Evolutionary conservation across 345 rosid species (phyloP).

Genomic region (Euphorbia lathyris): DNA sequence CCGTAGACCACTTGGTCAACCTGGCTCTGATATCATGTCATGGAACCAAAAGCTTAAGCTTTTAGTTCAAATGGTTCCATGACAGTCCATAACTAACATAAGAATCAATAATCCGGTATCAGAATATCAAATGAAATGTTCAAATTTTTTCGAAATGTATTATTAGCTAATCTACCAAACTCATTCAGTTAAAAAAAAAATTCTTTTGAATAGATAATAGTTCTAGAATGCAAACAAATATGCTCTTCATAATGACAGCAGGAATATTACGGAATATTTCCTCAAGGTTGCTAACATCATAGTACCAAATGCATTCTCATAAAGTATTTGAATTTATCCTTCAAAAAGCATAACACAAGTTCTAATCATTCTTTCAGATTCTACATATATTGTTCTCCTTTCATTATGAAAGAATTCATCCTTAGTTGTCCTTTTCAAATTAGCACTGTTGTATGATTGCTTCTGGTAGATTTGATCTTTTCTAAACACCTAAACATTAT

Average conservation of each 20-base stretch:
- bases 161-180: background rate
- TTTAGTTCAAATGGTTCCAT: too few relatives aligned
- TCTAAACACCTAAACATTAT: constrained; percentile 9
- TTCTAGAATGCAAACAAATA: background rate
- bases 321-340: background rate
- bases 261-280: background rate
- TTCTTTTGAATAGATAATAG: background rate
- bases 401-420: background rate
- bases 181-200: too few relatives aligned
- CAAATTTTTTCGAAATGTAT: background rate
- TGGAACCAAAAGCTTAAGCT: too few relatives aligned
- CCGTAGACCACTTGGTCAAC: too few relatives aligned
- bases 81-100: too few relatives aligned
- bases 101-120: background rate
- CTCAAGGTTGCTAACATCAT: background rate
- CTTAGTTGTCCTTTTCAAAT: background rate
- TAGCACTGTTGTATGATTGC: background rate
- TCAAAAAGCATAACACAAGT: background rate
- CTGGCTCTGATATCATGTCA: too few relatives aligned
- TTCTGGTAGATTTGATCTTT: background rate
- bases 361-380: background rate
- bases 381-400: background rate
- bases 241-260: background rate
- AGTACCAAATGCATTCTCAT: background rate
- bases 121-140: background rate